Percentiles rank a stretch among this genome's conserved stretches.
Evolutionary conservation across 1,284 basidiomycete genomes (phyloP).

Genomic region (Cutaneotrichosporon dermatis): DNA sequence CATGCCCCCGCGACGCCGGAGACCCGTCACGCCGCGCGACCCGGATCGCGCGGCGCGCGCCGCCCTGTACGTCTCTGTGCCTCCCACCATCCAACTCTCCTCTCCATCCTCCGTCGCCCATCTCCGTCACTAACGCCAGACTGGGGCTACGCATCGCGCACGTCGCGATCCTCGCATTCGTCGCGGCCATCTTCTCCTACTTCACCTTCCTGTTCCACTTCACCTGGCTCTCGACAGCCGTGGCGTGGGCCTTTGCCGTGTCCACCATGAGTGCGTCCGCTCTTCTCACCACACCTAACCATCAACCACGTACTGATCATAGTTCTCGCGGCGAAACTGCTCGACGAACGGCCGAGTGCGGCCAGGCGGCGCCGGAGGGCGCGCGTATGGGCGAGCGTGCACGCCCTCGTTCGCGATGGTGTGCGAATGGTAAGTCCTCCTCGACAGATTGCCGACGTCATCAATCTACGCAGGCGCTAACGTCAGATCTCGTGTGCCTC

Average conservation of each 20-base stretch:
- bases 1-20: not conserved
- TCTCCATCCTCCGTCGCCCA: not conserved
- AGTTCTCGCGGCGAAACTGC: conserved; percentile 12
- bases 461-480: not conserved
- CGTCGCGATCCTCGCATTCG: not conserved
- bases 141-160: conserved; percentile 1
- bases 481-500: conserved; percentile 10
- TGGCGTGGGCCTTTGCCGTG: not conserved
- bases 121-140: not conserved
- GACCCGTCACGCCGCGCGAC: conserved; percentile 4
- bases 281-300: not conserved
- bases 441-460: not conserved
- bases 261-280: not conserved
- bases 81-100: not conserved
- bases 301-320: not conserved
- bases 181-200: not conserved
- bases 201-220: not conserved
- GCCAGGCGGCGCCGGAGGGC: not conserved
- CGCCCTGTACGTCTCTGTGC: not conserved
- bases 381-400: conserved; percentile 39
- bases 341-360: conserved; percentile 12
- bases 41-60: conserved; percentile 6
- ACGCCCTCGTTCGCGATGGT: conserved; percentile 37
- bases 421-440: conserved; percentile 36
- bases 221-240: not conserved